These are phyloP conservation scores for Onygenales sp. DNA, from an alignment of 2,329 filamentous ascomycete species.

Conservation along the genomic window DNA sequence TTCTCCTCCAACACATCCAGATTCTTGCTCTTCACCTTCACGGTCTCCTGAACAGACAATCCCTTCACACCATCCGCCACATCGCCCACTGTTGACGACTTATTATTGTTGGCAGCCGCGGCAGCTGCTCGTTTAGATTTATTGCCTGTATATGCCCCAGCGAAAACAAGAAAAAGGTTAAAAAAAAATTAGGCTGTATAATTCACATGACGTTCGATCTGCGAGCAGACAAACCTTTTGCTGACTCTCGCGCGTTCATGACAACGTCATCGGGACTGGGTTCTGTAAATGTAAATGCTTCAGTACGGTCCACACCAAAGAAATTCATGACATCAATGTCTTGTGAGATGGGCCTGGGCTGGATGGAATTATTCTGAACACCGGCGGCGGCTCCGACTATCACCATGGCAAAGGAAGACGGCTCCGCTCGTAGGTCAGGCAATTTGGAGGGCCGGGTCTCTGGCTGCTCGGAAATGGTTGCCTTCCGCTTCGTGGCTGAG, in stretches of 20 bases:
- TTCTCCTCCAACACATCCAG: conserved; percentile 77
- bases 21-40: conserved; percentile 60
- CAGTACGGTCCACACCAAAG: conserved; percentile 32
- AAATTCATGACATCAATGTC: conserved; percentile 27
- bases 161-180: not conserved
- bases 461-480: not conserved
- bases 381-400: conserved; percentile 25
- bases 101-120: conserved; percentile 24
- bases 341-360: conserved; percentile 22
- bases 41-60: conserved; percentile 40
- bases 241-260: conserved; percentile 62
- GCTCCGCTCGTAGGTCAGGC: conserved; percentile 32
- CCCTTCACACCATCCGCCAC: conserved; percentile 41
- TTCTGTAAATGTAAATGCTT: conserved; percentile 57
- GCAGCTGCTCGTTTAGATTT: conserved; percentile 34
- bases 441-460: not conserved
- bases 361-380: not conserved
- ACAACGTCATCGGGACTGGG: conserved; percentile 91
- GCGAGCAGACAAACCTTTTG: conserved; percentile 57
- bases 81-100: conserved; percentile 34
- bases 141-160: conserved; percentile 32
- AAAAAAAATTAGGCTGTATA: not conserved
- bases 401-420: conserved; percentile 43
- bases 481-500: not conserved
- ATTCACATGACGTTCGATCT: conserved; percentile 19